phyloP scores from a whole-genome alignment of 2,329 filamentous ascomycete genomes.

The Capronia americana region DNA sequence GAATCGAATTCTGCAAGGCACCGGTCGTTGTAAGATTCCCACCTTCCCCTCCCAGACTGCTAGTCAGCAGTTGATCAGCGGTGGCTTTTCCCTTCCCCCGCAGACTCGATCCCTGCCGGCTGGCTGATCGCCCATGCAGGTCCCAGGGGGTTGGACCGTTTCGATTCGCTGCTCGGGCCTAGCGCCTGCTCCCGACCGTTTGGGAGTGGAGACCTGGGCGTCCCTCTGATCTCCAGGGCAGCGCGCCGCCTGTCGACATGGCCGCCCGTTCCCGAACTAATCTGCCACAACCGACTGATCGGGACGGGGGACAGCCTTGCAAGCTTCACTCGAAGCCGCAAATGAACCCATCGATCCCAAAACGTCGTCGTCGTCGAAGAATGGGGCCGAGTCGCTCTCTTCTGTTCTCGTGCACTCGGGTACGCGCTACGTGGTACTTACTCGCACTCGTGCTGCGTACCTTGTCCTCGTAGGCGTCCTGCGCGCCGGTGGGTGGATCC shows the following conservation, averaged over 20 bases:
- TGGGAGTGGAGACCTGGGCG: not conserved
- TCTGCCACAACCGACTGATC: not conserved
- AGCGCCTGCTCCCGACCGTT: not conserved
- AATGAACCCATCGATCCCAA: not conserved
- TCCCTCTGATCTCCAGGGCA: not conserved
- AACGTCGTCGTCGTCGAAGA: not conserved
- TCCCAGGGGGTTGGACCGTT: not conserved
- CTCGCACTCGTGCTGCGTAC: not conserved
- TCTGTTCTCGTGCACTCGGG: not conserved
- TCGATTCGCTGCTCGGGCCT: not conserved
- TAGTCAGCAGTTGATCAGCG: not conserved
- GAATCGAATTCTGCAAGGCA: constrained; percentile 1
- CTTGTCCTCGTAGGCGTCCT: too few species aligned
- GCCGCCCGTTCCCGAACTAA: not conserved
- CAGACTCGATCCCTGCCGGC: not conserved
- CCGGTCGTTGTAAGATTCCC: not conserved
- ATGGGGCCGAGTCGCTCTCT: too few species aligned
- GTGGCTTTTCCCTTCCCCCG: not conserved
- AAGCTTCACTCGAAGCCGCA: not conserved
- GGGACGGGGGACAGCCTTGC: not conserved
- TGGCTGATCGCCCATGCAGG: not conserved
- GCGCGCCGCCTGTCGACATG: too few species aligned
- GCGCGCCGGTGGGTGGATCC: not conserved
- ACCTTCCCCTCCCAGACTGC: not conserved
- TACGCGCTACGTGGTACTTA: not conserved